Evolutionary conservation across 2,329 filamentous ascomycete genomes (phyloP), one percentile per base, ranked within the genome.

Genomic region (Colletotrichum zoysiae): DNA sequence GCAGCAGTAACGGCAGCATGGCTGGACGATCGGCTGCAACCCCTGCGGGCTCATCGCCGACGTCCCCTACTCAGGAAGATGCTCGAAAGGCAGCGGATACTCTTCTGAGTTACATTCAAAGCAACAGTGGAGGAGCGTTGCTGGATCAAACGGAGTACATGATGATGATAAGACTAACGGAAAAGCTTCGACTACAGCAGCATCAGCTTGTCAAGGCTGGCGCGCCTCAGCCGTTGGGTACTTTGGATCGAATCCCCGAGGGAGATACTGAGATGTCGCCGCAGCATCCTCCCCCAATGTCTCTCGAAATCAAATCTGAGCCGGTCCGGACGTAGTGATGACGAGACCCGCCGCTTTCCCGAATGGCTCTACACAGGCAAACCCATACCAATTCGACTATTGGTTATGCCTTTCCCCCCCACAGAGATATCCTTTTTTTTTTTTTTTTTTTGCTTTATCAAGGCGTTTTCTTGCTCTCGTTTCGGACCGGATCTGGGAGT

Each of bases 81-180:
- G 95, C 95, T 5, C 89, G 93, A 50, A 88, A 90, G 63, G 95
- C 95, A 1, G 87, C 97, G 5, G 92, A 95, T 77, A 91, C 95
- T 2, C 89, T 98, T 26, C 88, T 97, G 79, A 91, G 84, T 72
- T 97, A 95, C 78, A 92, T 98, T 79, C 89, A 94, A 76, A 90
- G 91, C 72, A 89, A 92, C 75, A 89, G 91, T 16, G 82, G 86
- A 0, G 84, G 81, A 30, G 91, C 90, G 1, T 88, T 94, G 42
- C 89, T 93, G 20, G 93, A 96, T 77, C 89, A 94, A 58, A 88
- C 89, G 76, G 95, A 98, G 74, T 95, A 92, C 79, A 81, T 93
- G 74, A 89, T 90, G 3, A 90, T 98, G 59, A 87, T 94, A 23
- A 94, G 94, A 79, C 84, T 98, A 74, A 95, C 95, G 79, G 93